Base-by-base conservation (phyloP, 2,329 filamentous ascomycete genomes). In the Aspergillus melleus region DNA sequence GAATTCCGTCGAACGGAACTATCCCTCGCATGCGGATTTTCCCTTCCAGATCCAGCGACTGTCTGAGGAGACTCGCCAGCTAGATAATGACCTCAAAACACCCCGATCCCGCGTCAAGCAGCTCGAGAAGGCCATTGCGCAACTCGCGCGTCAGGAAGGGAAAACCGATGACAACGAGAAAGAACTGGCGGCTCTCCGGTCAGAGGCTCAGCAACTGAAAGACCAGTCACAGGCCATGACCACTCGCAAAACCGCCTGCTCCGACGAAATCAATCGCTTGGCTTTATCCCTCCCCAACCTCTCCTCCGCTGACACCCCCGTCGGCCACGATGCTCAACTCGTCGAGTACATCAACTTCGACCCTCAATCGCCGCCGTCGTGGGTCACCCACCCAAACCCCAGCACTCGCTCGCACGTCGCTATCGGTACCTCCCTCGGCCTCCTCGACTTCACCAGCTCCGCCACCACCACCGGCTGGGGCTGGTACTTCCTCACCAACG, bases 401-500 rank as follows among this genome's bases (percentile, higher is more conserved):
- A 65, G 6, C 6, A 14, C 70, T n/a, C 78, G 86, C 47, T 94
- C 90, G 0, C 93, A 97, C 74, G 90, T 95, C 8, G 85, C 94
- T 66, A 94, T 99, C 67, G 95, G 95, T 32, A 83, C 87, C 4
- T 86, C 92, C 70, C 85, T 99, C n/a, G 88, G 89, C 36, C 83
- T 99, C n/a, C 82, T 99, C 54, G 94, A 99, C 78, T 97, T 99
- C 71, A 82, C 89, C 5, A 88, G 85, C 60, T 92, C 92, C 5
- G 89, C 89, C 2, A 87, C 85, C n/a, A 88, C 91, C 1, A 91
- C 89, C 3, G 95, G 95, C 42, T 99, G 94, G 94, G 95, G 95
- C 1, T 99, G 92, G 91, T 99, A 99, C 79, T 98, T 92, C 77
- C 86, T 99, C 11, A 82, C 91, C n/a, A 91, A 94, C 72, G 93